Percentiles rank a stretch among this genome's conserved stretches.
These are phyloP conservation scores for Asterophora parasitica DNA, from an alignment of 768 basidiomycete genomes.

Conservation along the genomic window DNA sequence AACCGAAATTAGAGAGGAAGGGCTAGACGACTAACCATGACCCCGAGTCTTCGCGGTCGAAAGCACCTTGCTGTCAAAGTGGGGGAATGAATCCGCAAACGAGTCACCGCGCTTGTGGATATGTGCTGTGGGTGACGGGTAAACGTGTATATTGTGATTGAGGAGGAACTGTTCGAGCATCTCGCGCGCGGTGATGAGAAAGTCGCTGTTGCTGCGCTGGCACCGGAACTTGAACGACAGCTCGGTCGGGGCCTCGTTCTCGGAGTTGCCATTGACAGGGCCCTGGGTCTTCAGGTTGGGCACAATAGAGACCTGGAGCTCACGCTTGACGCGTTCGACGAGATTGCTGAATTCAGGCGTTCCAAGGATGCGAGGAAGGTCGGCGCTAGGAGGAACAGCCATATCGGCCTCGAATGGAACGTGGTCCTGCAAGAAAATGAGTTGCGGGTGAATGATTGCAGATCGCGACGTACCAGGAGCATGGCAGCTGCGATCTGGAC, in stretches of 20 bases:
- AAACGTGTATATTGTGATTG: conserved; percentile 77
- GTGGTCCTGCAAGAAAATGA: conserved; percentile 60
- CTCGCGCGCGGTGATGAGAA: conserved; percentile 84
- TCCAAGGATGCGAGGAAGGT: conserved; percentile 68
- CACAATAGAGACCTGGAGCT: conserved; percentile 86
- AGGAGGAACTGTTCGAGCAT: conserved; percentile 89
- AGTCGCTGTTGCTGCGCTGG: conserved; percentile 93
- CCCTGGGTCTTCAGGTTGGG: conserved; percentile 65
- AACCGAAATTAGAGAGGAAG: background rate
- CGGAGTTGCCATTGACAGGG: conserved; percentile 41
- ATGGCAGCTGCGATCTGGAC: conserved; percentile 96
- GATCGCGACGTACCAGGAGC: conserved; percentile 61
- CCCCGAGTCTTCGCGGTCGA: conserved; percentile 72
- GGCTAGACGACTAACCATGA: conserved; percentile 34
- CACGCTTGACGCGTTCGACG: conserved; percentile 87
- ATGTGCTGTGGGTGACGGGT: conserved; percentile 74
- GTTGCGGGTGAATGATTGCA: background rate
- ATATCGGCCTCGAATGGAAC: conserved; percentile 96
- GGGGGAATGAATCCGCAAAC: conserved; percentile 92
- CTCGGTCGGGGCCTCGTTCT: conserved; percentile 59
- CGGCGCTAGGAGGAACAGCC: conserved; percentile 79
- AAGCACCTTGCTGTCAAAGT: conserved; percentile 92
- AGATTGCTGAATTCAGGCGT: conserved; percentile 84
- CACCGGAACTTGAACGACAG: conserved; percentile 94
- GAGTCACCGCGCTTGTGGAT: conserved; percentile 86